These are phyloP conservation scores for Sporothrix protearum DNA, from an alignment of 2,329 filamentous ascomycete genomes.

Conservation along the genomic window DNA sequence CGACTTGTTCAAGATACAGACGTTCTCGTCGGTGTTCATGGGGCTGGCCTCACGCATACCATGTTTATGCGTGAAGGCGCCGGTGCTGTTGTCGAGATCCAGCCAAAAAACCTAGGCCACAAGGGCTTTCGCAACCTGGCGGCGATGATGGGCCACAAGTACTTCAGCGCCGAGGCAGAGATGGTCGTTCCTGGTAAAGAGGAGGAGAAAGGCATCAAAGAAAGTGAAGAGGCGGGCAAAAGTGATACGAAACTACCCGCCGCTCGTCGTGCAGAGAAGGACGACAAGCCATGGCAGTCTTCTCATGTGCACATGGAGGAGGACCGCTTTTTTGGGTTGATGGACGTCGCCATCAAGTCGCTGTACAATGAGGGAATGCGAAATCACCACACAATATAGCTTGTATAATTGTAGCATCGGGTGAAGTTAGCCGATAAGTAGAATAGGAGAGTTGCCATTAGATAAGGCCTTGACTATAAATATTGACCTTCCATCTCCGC, in stretches of 20 bases:
- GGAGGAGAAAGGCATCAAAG: neutral
- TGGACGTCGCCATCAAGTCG: slow-evolving; percentile 25
- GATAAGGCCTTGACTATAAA: too few species aligned
- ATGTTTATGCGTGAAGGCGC: slow-evolving; percentile 39
- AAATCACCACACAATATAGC: slow-evolving; percentile 11
- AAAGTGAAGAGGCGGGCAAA: neutral
- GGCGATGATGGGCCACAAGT: slow-evolving; percentile 37
- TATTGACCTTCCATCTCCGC: neutral
- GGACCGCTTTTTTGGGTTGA: slow-evolving; percentile 22
- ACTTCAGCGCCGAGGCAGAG: slow-evolving; percentile 38
- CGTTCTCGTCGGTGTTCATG: slow-evolving; percentile 44
- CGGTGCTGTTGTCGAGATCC: slow-evolving; percentile 42
- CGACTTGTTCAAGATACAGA: slow-evolving; percentile 38
- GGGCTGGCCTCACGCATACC: slow-evolving; percentile 42
- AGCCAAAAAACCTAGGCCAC: slow-evolving; percentile 37
- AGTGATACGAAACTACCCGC: neutral
- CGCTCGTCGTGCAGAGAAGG: neutral
- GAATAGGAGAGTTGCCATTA: too few species aligned
- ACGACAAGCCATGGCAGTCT: slow-evolving; percentile 20
- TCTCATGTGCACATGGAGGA: slow-evolving; percentile 22
- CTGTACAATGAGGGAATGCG: slow-evolving; percentile 20
- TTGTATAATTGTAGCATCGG: neutral
- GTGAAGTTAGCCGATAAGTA: too few species aligned
- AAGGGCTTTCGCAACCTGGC: slow-evolving; percentile 45
- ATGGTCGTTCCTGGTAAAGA: slow-evolving; percentile 14